phyloP scores from a whole-genome alignment of 208 protist species.

The Wallacemonas rigidus region DNA sequence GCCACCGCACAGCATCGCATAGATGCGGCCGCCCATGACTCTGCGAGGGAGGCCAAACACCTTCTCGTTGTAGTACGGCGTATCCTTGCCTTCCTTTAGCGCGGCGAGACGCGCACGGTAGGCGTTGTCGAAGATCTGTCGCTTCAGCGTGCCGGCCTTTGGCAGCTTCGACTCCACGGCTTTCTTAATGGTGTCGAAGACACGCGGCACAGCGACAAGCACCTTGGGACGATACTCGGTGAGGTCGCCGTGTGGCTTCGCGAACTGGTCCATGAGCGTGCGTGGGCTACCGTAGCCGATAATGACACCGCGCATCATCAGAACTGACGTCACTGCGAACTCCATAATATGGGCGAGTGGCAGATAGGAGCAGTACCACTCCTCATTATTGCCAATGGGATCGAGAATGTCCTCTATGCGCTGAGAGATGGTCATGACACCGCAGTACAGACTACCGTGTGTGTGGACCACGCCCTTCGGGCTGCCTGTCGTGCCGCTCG shows the following conservation, averaged over 20 bases:
- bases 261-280: conserved; percentile 68
- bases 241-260: conserved; percentile 83
- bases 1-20: conserved; percentile 78
- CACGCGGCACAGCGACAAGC: conserved; percentile 80
- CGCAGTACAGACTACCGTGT: conserved; percentile 70
- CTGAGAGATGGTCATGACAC: conserved; percentile 47
- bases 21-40: conserved; percentile 74
- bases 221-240: conserved; percentile 71
- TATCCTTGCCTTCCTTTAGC: conserved; percentile 70
- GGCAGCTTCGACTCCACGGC: conserved; percentile 72
- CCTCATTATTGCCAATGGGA: conserved; percentile 40
- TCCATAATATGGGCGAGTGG: conserved; percentile 94
- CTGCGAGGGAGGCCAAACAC: conserved; percentile 61
- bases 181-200: conserved; percentile 88
- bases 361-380: conserved; percentile 88
- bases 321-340: conserved; percentile 58
- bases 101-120: conserved; percentile 64
- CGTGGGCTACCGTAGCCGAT: conserved; percentile 81
- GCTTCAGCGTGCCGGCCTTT: conserved; percentile 51
- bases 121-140: conserved; percentile 69
- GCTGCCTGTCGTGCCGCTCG: conserved; percentile 88
- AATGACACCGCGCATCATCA: conserved; percentile 65
- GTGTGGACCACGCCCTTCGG: conserved; percentile 90
- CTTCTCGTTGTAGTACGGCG: conserved; percentile 79
- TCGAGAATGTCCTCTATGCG: conserved; percentile 56